phyloP scores from a whole-genome alignment of 1,284 basidiomycete genomes.

The Rhizoctonia solani region DNA sequence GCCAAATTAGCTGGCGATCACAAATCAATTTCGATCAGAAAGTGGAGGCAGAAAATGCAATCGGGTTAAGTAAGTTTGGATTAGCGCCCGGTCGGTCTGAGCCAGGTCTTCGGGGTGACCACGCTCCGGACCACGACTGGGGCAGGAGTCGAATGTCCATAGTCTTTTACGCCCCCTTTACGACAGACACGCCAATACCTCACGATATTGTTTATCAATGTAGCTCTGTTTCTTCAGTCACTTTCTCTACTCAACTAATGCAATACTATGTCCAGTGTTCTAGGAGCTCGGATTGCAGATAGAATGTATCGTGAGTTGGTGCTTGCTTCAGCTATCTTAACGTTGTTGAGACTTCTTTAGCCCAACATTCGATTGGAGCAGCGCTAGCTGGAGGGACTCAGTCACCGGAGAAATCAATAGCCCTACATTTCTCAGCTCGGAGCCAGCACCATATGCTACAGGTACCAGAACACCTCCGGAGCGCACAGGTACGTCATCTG shows the following conservation, averaged over 20 bases:
- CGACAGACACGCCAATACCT: conserved; percentile 3
- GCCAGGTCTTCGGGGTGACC: neutral
- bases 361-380: conserved; percentile 1
- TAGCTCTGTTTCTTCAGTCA: neutral
- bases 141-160: conserved; percentile 11
- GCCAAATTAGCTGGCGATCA: too few species aligned
- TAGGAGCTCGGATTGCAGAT: conserved; percentile 2
- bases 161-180: neutral
- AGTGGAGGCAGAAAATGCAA: neutral
- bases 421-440: conserved; percentile 1
- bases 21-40: neutral
- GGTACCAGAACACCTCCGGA: conserved; percentile 14
- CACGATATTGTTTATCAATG: neutral
- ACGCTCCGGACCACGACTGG: conserved; percentile 29
- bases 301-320: conserved; percentile 10
- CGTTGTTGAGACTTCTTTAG: neutral
- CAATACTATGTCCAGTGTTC: neutral
- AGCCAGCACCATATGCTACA: conserved; percentile 13
- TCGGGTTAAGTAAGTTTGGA: neutral
- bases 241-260: neutral
- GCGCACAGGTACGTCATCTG: neutral
- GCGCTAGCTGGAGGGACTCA: neutral
- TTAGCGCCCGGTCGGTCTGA: conserved; percentile 21
- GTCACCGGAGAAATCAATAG: neutral
- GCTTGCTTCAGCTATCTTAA: neutral